Conservation (phyloP, 345 rosid species). For the Punica granatum region DNA sequence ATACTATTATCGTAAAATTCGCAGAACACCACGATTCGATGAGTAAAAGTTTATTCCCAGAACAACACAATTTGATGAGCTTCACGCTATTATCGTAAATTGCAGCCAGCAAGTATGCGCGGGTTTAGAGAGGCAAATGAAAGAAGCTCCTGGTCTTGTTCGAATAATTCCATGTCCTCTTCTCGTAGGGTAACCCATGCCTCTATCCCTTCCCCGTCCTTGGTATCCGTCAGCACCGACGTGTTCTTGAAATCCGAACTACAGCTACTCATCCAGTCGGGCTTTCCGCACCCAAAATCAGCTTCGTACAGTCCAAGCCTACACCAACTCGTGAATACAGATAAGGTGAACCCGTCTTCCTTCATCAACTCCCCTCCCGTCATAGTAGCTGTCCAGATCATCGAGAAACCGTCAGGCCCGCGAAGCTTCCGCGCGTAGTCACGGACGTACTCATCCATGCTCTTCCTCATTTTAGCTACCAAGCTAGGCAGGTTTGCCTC, state of each 20-base stretch:
- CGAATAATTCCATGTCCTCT: slow-evolving; percentile 19
- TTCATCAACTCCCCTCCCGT: not conserved
- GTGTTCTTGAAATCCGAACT: not conserved
- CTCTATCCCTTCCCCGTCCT: slow-evolving; percentile 13
- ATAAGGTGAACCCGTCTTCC: not conserved
- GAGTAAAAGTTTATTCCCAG: too few species aligned
- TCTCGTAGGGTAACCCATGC: slow-evolving; percentile 10
- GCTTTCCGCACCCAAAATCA: slow-evolving; percentile 25
- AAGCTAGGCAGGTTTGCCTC: not conserved
- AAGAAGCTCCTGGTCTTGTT: slow-evolving; percentile 14
- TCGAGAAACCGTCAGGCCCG: not conserved
- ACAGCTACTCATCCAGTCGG: slow-evolving; percentile 2
- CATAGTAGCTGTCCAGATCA: not conserved
- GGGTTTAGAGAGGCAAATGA: slow-evolving; percentile 14
- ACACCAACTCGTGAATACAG: slow-evolving; percentile 9
- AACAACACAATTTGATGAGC: too few species aligned
- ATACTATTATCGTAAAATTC: too few species aligned
- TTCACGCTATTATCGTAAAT: too few species aligned
- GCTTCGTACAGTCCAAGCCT: slow-evolving; percentile 13
- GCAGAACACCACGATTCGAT: too few species aligned
- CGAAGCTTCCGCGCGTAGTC: not conserved
- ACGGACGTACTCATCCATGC: not conserved
- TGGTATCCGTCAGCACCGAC: not conserved
- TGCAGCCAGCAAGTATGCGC: not conserved
- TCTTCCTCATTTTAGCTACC: not conserved